Evolutionary conservation across 345 rosid genomes (phyloP).

Genomic region (Syzygium jambos): DNA sequence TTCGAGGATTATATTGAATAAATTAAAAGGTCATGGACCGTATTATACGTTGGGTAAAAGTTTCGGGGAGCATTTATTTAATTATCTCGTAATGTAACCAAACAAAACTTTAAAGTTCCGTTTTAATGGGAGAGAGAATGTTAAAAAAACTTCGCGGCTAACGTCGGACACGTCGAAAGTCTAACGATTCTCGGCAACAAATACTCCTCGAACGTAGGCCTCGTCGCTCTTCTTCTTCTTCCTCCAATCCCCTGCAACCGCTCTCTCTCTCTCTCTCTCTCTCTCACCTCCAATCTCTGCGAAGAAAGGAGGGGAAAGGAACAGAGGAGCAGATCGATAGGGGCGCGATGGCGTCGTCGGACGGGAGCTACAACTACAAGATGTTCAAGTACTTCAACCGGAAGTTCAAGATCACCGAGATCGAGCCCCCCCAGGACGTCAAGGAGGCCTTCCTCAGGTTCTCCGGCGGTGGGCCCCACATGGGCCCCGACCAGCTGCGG

Average conservation of each 20-base stretch:
- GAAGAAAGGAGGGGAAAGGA: background rate
- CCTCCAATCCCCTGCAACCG: background rate
- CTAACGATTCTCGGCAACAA: background rate
- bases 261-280: background rate
- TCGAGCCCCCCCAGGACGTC: slow-evolving; percentile 75
- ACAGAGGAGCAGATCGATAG: background rate
- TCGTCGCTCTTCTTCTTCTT: background rate
- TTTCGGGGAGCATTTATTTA: too few relatives aligned
- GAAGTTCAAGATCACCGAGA: slow-evolving; percentile 63
- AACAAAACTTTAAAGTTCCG: too few relatives aligned
- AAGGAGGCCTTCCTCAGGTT: slow-evolving; percentile 30
- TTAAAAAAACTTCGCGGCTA: background rate
- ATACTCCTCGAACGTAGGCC: background rate
- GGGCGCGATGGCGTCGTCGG: background rate
- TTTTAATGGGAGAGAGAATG: too few relatives aligned
- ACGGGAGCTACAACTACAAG: slow-evolving; percentile 43
- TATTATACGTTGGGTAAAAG: too few relatives aligned
- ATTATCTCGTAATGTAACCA: too few relatives aligned
- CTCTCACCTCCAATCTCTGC: background rate
- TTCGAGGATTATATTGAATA: too few relatives aligned
- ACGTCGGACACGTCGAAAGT: background rate
- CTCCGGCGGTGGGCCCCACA: slow-evolving; percentile 33
- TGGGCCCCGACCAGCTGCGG: slow-evolving; percentile 44
- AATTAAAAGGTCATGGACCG: too few relatives aligned
- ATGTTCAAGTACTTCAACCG: slow-evolving; percentile 75